Percentiles rank a stretch among this genome's conserved stretches.
Conservation (phyloP, 2,329 filamentous ascomycete species). For the Phaeoacremonium minimum region DNA sequence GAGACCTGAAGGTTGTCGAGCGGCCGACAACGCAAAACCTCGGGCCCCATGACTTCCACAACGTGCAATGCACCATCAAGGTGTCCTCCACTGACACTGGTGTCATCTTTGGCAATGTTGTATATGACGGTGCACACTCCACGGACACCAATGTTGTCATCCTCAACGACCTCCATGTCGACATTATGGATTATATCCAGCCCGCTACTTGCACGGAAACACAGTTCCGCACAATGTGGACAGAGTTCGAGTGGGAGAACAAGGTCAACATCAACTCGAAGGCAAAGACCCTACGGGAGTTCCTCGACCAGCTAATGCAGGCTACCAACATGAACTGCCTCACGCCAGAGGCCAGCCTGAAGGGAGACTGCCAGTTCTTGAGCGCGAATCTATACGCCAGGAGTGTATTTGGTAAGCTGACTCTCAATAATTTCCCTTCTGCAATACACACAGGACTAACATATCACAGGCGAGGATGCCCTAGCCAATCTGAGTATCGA, state of each 20-base stretch:
- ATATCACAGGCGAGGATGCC: slow-evolving; percentile 80
- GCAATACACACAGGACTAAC: slow-evolving; percentile 1
- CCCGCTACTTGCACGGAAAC: slow-evolving; percentile 95
- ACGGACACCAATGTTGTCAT: slow-evolving; percentile 97
- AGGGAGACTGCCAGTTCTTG: slow-evolving; percentile 96
- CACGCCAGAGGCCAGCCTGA: slow-evolving; percentile 91
- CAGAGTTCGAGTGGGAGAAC: slow-evolving; percentile 99
- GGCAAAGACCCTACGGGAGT: slow-evolving; percentile 84
- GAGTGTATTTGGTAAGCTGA: slow-evolving; percentile 89
- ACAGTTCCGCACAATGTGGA: slow-evolving; percentile 99
- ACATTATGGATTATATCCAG: slow-evolving; percentile 99
- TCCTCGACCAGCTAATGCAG: slow-evolving; percentile 91
- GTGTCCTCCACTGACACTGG: slow-evolving; percentile 97
- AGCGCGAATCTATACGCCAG: slow-evolving; percentile 95
- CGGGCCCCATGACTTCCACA: slow-evolving; percentile 92
- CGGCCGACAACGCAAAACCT: slow-evolving; percentile 94
- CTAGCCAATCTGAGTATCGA: slow-evolving; percentile 97
- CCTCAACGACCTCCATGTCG: slow-evolving; percentile 94
- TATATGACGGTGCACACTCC: slow-evolving; percentile 90
- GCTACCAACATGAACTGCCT: slow-evolving; percentile 98
- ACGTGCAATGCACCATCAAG: slow-evolving; percentile 98
- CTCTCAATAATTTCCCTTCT: background rate
- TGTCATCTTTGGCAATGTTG: slow-evolving; percentile 97
- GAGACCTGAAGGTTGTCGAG: slow-evolving; percentile 96
- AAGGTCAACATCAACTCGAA: slow-evolving; percentile 99